A percentile compares a stretch with the other conserved stretches of the same genome.
phyloP scores from a whole-genome alignment of 805 yeast species.

The Zygosaccharomyces siamensis region DNA sequence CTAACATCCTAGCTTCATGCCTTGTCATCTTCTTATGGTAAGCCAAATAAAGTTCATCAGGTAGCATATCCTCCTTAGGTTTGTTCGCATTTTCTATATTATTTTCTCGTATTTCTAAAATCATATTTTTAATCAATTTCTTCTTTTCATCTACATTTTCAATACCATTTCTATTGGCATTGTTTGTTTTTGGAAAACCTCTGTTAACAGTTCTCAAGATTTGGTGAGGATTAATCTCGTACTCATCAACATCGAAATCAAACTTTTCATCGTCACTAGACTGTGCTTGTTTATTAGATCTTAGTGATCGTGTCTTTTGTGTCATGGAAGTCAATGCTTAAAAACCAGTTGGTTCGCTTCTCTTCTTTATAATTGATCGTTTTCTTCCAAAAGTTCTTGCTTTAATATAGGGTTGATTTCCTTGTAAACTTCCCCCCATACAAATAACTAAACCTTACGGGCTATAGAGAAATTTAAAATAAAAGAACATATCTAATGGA shows the following conservation, averaged over 20 bases:
- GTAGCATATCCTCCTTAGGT: conserved; percentile 40
- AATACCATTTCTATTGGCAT: not conserved
- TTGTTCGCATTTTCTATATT: not conserved
- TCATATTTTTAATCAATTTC: conserved; percentile 21
- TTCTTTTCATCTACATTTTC: conserved; percentile 11
- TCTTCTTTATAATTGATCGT: not conserved
- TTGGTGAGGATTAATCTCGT: conserved; percentile 20
- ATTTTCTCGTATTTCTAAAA: conserved; percentile 15
- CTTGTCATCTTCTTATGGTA: conserved; percentile 58
- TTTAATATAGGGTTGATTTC: not conserved
- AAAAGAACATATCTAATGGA: not conserved
- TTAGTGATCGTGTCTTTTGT: conserved; percentile 13
- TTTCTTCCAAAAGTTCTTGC: not conserved
- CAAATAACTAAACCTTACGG: not conserved
- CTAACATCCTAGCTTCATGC: conserved; percentile 61
- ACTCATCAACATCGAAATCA: conserved; percentile 36
- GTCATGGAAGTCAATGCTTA: conserved; percentile 8
- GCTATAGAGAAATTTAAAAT: not conserved
- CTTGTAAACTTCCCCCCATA: not conserved
- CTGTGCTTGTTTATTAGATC: conserved; percentile 14
- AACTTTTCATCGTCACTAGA: conserved; percentile 26
- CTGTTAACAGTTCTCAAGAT: conserved; percentile 15
- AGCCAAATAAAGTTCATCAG: conserved; percentile 40
- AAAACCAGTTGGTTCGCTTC: not conserved
- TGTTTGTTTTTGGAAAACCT: conserved; percentile 3